phyloP scores from a whole-genome alignment of 129 eudicot genomes.

The Calendula officinalis region DNA sequence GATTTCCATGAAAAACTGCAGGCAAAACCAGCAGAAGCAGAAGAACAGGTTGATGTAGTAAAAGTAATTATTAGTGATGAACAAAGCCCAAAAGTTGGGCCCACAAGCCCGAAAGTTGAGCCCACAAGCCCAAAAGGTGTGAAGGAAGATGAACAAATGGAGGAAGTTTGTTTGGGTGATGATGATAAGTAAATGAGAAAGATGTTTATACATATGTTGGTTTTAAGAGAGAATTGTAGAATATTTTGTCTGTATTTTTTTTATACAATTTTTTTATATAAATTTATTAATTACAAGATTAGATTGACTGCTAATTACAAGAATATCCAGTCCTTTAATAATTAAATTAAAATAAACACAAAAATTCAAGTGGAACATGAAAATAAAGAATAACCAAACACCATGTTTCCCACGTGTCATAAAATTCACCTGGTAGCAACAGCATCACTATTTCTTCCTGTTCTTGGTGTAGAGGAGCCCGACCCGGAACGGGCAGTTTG shows the following conservation, averaged over 20 bases:
- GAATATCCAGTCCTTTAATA: conserved; percentile 38
- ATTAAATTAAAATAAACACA: conserved; percentile 21
- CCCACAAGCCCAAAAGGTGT: conserved; percentile 26
- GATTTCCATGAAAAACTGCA: conserved; percentile 19
- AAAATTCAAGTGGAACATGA: conserved; percentile 27
- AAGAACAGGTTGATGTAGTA: conserved; percentile 39
- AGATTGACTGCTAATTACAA: conserved; percentile 34
- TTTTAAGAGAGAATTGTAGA: conserved; percentile 27
- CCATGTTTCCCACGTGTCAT: conserved; percentile 26
- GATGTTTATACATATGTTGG: conserved; percentile 21
- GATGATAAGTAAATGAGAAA: conserved; percentile 31
- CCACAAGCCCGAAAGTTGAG: conserved; percentile 35
- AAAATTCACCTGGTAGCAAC: conserved; percentile 29
- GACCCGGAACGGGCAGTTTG: conserved; percentile 54
- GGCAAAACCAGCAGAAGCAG: conserved; percentile 48
- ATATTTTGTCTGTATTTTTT: conserved; percentile 4
- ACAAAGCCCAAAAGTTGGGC: conserved; percentile 24
- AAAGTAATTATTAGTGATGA: conserved; percentile 35
- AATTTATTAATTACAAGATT: conserved; percentile 27
- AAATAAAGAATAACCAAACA: conserved; percentile 33
- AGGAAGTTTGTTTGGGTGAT: conserved; percentile 32
- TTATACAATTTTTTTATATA: conserved; percentile 2
- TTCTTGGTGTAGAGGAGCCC: conserved; percentile 72
- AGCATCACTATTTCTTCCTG: conserved; percentile 37
- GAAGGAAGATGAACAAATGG: conserved; percentile 37